Evolutionary conservation across 768 basidiomycete species (phyloP), one percentile per base, ranked within the genome.

Genomic region (Rubroboletus pulcherrimus): DNA sequence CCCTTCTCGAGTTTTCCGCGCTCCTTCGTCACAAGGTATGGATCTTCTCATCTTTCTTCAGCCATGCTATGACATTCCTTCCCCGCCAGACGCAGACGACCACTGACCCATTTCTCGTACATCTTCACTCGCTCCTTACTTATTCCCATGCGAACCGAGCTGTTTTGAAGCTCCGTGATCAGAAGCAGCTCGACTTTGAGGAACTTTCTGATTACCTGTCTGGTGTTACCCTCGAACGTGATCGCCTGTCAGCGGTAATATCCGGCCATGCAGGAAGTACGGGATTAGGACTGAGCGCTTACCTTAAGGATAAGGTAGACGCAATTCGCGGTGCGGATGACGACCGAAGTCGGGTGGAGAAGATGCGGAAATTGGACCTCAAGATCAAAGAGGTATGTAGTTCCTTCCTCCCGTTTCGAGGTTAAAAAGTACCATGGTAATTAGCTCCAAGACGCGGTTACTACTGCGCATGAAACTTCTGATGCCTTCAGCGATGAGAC

Each of bases 141-240:
- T 98, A 98, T 72, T 92, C 93, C 2, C 86, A 93, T 67, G 87
- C 91, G 31, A 96, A 98, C 62, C 87, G 92, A 49, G 85, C 89
- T n/a, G 93, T 98, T 21, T 81, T 99, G 61, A 96, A 92, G 72
- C 80, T 97, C 31, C 86, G 97, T 43, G 97, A 98, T 70, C 97
- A 98, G 74, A 99, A 98, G 71, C 97, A 99, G 71, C 83, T 98
- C 53, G 97, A 99, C 68, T 96, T 98, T 60, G 97, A 99, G 73
- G 96, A 98, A 69, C 81, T 98, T 9, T 93, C 93, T 2, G 91
- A 93, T 50, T 98, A 98, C 71, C 79, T 99, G 12, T 90, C 91
- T 7, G 90, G 89, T n/a, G 86, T 98, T 43, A 93, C 92, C 1
- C 78, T 86, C 11, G 97, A 99, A 73, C 86, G 97, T 21, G 97